phyloP scores from a whole-genome alignment of 345 rosid species.

The Orychophragmus violaceus region DNA sequence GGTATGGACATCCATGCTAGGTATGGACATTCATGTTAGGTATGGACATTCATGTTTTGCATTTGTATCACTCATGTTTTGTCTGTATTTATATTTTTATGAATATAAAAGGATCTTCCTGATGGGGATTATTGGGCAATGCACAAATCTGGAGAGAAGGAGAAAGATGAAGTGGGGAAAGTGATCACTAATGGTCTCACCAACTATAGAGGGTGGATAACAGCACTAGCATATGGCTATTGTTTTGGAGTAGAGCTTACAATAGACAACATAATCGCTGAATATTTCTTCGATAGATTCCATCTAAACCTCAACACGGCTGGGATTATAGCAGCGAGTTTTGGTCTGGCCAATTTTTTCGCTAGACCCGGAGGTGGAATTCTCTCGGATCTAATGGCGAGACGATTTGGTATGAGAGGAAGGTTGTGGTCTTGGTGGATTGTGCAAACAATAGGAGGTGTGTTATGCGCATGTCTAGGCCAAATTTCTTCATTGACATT shows the following conservation, averaged over 20 bases:
- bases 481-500: conserved; percentile 37
- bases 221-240: conserved; percentile 82
- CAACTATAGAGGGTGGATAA: conserved; percentile 88
- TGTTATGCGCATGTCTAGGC: conserved; percentile 56
- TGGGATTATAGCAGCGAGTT: conserved; percentile 84
- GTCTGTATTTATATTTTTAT: not conserved
- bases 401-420: conserved; percentile 82
- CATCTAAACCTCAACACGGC: conserved; percentile 67
- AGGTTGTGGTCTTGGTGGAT: conserved; percentile 80
- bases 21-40: no score
- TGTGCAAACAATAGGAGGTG: conserved; percentile 69
- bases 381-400: conserved; percentile 52
- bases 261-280: conserved; percentile 74
- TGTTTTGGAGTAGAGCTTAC: conserved; percentile 91
- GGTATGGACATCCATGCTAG: no score
- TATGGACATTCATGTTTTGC: no score
- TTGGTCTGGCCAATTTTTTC: conserved; percentile 70
- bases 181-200: conserved; percentile 44
- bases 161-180: conserved; percentile 48
- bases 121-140: conserved; percentile 58
- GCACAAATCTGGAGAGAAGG: conserved; percentile 60
- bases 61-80: conserved; percentile 1
- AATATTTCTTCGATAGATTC: conserved; percentile 82
- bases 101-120: conserved; percentile 41
- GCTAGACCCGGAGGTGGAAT: conserved; percentile 79